Base-by-base conservation (phyloP, 2,329 filamentous ascomycete species). In the Pseudopithomyces maydicus region DNA sequence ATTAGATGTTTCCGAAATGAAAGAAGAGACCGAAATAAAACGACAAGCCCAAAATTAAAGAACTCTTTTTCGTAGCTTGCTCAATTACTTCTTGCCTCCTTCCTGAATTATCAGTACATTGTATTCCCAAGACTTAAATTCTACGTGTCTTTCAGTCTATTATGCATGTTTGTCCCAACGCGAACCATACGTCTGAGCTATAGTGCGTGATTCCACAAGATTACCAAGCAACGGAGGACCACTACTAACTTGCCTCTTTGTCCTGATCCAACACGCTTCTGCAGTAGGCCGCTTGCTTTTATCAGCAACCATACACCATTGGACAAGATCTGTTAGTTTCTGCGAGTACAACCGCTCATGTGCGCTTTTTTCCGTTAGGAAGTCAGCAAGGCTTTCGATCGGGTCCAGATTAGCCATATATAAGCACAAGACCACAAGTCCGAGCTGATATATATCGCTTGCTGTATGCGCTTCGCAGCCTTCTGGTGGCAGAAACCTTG, bases 381-480 rank as follows among this genome's bases (percentile, higher is more conserved):
- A 50, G 22, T 50, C 35, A 15, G 20, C 47, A 11, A 50, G 35
- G 32, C 47, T 17, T 15, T 50, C 47, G 6, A 22, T 50, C 2
- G 35, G 47, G n/a, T 41, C 19, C 22, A 14, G 20, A 12, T 50
- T 36, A 36, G 35, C 17, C 47, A 50, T 52, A 22, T 35, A 43
- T 11, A 52, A 23, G n/a, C 49, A 52, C 38, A 52, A 8, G 11
- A 52, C n/a, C 17, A 52, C 38, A 23, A 52, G 49, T 6, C 49
- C 49, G 12, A 44, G 19, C n/a, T 52, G 49, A 17, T 43, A 52
- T n/a, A 52, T n/a, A 23, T 52, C 49, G 41, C 49, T 17, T 33
- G 38, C n/a, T 33, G 23, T 1, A 11, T 35, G 26, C 8, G 38
- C 39, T 35, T 36, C 17, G 15, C 17, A 44, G 19, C 49, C 49